Base-by-base conservation (phyloP, 495 filamentous ascomycete genomes). In the Annulohypoxylon moriforme region DNA sequence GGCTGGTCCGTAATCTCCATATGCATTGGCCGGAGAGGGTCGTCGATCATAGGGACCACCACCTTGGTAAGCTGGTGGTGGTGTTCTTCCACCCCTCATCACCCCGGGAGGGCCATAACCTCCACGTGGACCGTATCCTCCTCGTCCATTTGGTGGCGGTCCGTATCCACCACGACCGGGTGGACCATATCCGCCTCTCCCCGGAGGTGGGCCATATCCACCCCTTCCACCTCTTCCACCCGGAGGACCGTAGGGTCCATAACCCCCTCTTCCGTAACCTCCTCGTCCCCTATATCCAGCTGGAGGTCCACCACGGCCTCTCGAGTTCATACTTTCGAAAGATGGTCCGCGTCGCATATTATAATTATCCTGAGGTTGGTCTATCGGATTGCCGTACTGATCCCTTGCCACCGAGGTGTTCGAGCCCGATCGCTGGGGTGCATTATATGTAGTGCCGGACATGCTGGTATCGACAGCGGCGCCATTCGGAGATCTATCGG, bases 321-420 rank as follows among this genome's bases (percentile, higher is more conserved):
- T 79, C 27, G 80, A 80, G 47, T 85, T 88, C 85, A 91, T 85
- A 14, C 86, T 86, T 70, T 86, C 86, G 58, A 88, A 80, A 3
- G 88, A 90, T 63, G 90, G 89, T 42, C 89, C 88, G 63, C 85
- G 82, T 67, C 86, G 85, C 77, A 90, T 77, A 14, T 83, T 79
- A 63, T 83, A 85, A 4, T 59, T 77, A 77, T 78, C 83, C 57
- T 81, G 83, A 5, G 85, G 78, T 14, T 85, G 85, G 22, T 72
- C 60, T 36, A 91, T 76, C 9, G 87, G 84, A 72, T 91, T 92
- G 9, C 91, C 92, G 61, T 89, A 90, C 64, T 92, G 89, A 73
- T 96, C 92, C 57, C 86, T 85, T 7, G 77, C 67, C 29, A 73
- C 75, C 80, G 85, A 70, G 79, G 78, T 64, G 56, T 80, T 64